phyloP scores from a whole-genome alignment of 2,329 filamentous ascomycete species.

The Cercospora sojina region DNA sequence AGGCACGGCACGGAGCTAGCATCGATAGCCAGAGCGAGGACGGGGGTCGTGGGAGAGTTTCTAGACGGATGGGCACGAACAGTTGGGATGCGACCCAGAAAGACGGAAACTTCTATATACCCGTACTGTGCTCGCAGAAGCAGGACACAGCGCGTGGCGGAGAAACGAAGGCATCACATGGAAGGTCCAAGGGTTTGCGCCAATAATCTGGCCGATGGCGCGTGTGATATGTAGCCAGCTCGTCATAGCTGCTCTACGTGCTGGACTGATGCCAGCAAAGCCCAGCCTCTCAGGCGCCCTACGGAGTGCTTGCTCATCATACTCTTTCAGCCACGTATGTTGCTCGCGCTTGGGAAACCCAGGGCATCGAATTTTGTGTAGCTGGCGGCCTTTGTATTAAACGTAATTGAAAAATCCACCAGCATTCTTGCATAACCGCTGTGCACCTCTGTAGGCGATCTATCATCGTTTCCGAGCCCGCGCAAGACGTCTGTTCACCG shows the following conservation, averaged over 20 bases:
- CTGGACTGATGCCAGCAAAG: constrained; percentile 7
- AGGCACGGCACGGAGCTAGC: constrained; percentile 1
- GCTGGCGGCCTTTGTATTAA: constrained; percentile 6
- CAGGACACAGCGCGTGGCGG: constrained; percentile 15
- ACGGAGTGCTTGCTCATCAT: not conserved
- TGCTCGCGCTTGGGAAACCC: not conserved
- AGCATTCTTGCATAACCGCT: not conserved
- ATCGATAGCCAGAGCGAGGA: not conserved
- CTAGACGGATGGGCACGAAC: constrained; percentile 7
- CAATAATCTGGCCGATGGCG: constrained; percentile 11
- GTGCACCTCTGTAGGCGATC: not conserved
- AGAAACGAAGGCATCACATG: constrained; percentile 18
- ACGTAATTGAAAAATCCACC: constrained; percentile 13
- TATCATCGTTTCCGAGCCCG: not conserved
- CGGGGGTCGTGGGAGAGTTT: not conserved
- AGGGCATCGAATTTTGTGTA: not conserved
- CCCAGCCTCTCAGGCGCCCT: constrained; percentile 2
- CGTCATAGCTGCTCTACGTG: constrained; percentile 1
- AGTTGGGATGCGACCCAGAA: constrained; percentile 12
- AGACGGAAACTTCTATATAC: constrained; percentile 25
- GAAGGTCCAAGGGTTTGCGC: constrained; percentile 20
- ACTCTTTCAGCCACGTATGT: constrained; percentile 1
- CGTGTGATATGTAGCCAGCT: not conserved
- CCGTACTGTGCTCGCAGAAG: constrained; percentile 16
- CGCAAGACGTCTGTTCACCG: not conserved